Evolutionary conservation across 2,329 filamentous ascomycete species (phyloP).

Genomic region (Pestalotiopsis fici): DNA sequence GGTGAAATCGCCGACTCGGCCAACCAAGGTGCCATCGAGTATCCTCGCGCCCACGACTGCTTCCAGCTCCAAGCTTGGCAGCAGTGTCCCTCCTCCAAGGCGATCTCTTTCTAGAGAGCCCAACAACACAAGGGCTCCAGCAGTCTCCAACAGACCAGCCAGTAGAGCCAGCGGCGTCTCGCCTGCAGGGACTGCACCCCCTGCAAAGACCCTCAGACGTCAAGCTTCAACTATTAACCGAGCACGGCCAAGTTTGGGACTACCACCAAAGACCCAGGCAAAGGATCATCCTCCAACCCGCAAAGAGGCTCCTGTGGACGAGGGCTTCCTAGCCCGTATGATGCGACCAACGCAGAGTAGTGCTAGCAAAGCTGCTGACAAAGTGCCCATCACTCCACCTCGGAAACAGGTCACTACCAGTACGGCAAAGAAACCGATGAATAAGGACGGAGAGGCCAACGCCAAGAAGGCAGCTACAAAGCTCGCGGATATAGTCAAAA

Average conservation of each 20-base stretch:
- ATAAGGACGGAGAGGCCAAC: conserved; percentile 20
- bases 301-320: conserved; percentile 60
- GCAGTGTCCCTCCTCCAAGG: conserved; percentile 27
- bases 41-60: conserved; percentile 71
- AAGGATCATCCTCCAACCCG: conserved; percentile 48
- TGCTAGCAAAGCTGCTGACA: conserved; percentile 68
- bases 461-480: conserved; percentile 26
- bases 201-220: conserved; percentile 37
- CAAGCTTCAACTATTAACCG: conserved; percentile 47
- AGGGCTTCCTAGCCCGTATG: conserved; percentile 78
- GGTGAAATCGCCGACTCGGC: conserved; percentile 69
- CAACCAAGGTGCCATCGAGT: conserved; percentile 65
- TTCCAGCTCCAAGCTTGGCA: conserved; percentile 64
- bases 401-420: conserved; percentile 32
- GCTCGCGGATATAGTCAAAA: conserved; percentile 22
- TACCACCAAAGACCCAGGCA: conserved; percentile 58
- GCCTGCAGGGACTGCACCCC: conserved; percentile 22
- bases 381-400: conserved; percentile 52
- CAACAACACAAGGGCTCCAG: conserved; percentile 27
- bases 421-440: conserved; percentile 16
- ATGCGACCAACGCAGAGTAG: conserved; percentile 75
- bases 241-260: conserved; percentile 55
- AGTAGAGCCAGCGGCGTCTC: conserved; percentile 47
- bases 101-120: conserved; percentile 43
- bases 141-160: conserved; percentile 38